Evolutionary conservation across 345 rosid species (phyloP).

Genomic region (Moricandia arvensis): DNA sequence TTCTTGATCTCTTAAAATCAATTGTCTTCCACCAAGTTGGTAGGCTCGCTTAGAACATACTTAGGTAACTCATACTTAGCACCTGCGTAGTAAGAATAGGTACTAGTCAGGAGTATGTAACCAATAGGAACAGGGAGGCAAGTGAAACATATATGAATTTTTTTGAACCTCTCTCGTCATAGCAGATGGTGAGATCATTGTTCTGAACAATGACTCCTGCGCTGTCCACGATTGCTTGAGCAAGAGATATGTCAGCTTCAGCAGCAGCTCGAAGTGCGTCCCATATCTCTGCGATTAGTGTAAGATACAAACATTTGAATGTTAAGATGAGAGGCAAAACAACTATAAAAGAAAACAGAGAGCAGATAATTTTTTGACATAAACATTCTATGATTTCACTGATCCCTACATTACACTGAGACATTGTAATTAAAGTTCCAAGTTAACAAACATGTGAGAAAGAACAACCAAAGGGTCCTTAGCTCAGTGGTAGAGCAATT

Average conservation of each 20-base stretch:
- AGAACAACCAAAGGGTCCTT: constrained; percentile 44
- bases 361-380: too few species aligned
- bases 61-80: constrained; percentile 96
- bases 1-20: constrained; percentile 33
- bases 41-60: constrained; percentile 88
- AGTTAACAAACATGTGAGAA: neutral
- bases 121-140: neutral
- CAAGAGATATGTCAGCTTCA: constrained; percentile 68
- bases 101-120: neutral
- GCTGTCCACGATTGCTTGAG: constrained; percentile 80
- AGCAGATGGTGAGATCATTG: constrained; percentile 73
- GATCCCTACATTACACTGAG: neutral
- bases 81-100: constrained; percentile 50
- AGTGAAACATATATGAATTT: neutral
- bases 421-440: neutral
- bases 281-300: constrained; percentile 67
- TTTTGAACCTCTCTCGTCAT: constrained; percentile 80
- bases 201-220: constrained; percentile 85
- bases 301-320: too few species aligned
- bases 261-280: constrained; percentile 92
- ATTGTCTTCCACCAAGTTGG: constrained; percentile 67
- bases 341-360: neutral
- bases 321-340: too few species aligned
- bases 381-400: neutral
- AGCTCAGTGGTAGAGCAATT: constrained; percentile 91